phyloP scores from a whole-genome alignment of 1,284 basidiomycete genomes.

The Ceratobasidium papillatum region DNA sequence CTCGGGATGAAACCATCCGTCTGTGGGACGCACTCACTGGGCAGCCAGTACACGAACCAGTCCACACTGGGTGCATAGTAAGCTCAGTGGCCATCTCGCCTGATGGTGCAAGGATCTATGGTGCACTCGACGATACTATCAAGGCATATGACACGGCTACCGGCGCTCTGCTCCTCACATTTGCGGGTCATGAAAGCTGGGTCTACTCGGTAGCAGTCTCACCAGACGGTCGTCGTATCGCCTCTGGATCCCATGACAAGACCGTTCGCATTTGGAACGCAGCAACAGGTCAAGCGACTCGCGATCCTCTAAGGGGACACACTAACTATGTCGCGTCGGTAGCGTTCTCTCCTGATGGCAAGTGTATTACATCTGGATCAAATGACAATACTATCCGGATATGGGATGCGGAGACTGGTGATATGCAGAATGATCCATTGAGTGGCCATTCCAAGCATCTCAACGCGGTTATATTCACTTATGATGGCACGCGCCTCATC shows the following conservation, averaged over 20 bases:
- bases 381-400: conserved; percentile 86
- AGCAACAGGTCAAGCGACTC: conserved; percentile 65
- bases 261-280: conserved; percentile 90
- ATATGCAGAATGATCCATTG: conserved; percentile 72
- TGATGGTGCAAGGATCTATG: conserved; percentile 7
- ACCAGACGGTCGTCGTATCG: conserved; percentile 80
- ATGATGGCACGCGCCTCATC: conserved; percentile 80
- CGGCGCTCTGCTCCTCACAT: background rate
- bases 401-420: conserved; percentile 81
- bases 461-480: conserved; percentile 85
- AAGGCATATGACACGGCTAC: conserved; percentile 11
- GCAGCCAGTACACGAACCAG: background rate
- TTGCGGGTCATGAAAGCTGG: conserved; percentile 46
- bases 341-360: conserved; percentile 82
- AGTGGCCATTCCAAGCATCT: conserved; percentile 85
- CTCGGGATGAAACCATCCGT: conserved; percentile 14
- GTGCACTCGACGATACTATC: background rate
- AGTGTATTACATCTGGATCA: conserved; percentile 83
- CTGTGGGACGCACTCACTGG: conserved; percentile 24
- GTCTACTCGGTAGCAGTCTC: conserved; percentile 84
- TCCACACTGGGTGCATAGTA: background rate
- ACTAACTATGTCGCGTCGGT: conserved; percentile 84
- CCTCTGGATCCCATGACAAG: conserved; percentile 88
- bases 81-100: conserved; percentile 8
- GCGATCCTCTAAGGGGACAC: conserved; percentile 65